Base-by-base conservation (phyloP, 1,139 yeast species). In the Sugiyamaella sp. region DNA sequence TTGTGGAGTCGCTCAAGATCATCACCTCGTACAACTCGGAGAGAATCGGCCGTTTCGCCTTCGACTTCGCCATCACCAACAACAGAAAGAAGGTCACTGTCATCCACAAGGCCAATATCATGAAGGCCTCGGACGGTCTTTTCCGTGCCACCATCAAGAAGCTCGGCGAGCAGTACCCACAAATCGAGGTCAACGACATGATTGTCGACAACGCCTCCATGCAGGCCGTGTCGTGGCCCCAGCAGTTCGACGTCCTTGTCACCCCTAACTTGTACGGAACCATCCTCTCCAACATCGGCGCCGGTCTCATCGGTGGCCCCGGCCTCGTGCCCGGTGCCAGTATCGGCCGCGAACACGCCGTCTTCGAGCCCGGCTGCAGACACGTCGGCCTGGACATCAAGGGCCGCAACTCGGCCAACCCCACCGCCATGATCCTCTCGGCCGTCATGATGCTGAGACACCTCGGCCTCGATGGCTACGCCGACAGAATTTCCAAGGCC, bases 311-410 rank as follows among this genome's bases (percentile, higher is more conserved):
- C 63, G 99, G 99, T 75, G 98, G 98, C 67, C 98, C 98, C 71
- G 98, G 98, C 76, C 80, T 93, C 68, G 97, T 93, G 55, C 97
- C 99, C 68, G 98, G 98, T 76, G 97, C 96, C 68, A 89, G 90
- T 81, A 90, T 89, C 67, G 98, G 99, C 76, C 87, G 97, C 74
- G 97, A 93, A 71, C 86, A 87, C 74, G 98, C 99, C 57, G 95
- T 93, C 62, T 93, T 93, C 74, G 99, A 93, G 80, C 99, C 99
- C 67, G 99, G 98, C 75, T 91, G 97, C 79, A 88, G 98, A 81
- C 99, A 93, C 79, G 98, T 91, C 68, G 99, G 98, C 75, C 81
- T 90, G 69, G 98, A 91, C 76, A 88, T 93, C 73, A 81, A 89
- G 80, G 97, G 96, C 71, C 84, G 88, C 76, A 87, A 89, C 80